Conservation (phyloP, 495 filamentous ascomycete genomes). For the Hyaloscypha hepaticicola region DNA sequence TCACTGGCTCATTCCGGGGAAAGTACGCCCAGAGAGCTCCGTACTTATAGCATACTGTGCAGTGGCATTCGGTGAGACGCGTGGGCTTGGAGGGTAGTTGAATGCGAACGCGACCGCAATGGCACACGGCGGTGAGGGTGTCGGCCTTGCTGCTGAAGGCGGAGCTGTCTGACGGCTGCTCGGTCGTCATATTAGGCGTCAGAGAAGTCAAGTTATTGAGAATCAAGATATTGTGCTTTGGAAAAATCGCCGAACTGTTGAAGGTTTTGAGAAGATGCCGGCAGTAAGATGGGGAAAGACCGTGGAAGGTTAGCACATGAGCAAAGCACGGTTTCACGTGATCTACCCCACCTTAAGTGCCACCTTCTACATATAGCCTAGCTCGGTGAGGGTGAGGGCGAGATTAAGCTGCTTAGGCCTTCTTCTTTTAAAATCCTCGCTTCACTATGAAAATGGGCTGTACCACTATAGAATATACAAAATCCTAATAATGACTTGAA, state of each 20-base stretch:
- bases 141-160: background rate
- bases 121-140: conserved; percentile 14
- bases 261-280: background rate
- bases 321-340: background rate
- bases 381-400: background rate
- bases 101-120: conserved; percentile 21
- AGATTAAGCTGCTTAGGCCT: background rate
- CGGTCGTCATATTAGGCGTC: background rate
- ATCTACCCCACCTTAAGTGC: background rate
- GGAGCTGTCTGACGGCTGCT: background rate
- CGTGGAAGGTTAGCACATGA: too few species aligned
- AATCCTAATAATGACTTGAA: too few species aligned
- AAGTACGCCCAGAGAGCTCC: conserved; percentile 27
- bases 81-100: conserved; percentile 13
- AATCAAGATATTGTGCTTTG: background rate
- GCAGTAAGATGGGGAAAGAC: too few species aligned
- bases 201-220: background rate
- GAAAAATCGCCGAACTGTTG: background rate
- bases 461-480: too few species aligned
- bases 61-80: conserved; percentile 21
- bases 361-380: background rate
- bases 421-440: too few species aligned
- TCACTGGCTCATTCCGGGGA: conserved; percentile 9
- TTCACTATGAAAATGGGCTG: too few species aligned
- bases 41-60: conserved; percentile 28